phyloP scores from a whole-genome alignment of 1,284 basidiomycete genomes.

The Tremellales sp. region DNA sequence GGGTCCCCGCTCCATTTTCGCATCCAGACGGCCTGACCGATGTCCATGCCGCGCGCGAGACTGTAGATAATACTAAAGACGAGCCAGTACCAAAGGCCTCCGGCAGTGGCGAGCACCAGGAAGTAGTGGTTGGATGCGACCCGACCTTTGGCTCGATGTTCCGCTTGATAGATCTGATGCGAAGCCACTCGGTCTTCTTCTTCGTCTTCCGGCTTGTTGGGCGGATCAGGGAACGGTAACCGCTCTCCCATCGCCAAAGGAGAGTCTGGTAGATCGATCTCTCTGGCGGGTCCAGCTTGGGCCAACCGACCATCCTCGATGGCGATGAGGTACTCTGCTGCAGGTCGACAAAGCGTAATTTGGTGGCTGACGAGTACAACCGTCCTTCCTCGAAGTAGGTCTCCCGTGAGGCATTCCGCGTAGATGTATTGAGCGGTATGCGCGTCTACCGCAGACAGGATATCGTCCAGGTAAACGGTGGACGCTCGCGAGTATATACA shows the following conservation, averaged over 20 bases:
- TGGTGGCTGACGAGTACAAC: slow-evolving; percentile 75
- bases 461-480: slow-evolving; percentile 55
- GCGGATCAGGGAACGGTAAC: too few relatives aligned
- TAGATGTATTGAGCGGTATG: slow-evolving; percentile 45
- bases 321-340: slow-evolving; percentile 52
- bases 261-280: slow-evolving; percentile 1
- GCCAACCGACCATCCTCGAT: slow-evolving; percentile 55
- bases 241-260: too few relatives aligned
- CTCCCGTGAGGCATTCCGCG: slow-evolving; percentile 44
- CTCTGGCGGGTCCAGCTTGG: slow-evolving; percentile 27
- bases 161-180: slow-evolving; percentile 66
- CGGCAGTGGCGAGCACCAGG: slow-evolving; percentile 39
- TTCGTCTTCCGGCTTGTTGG: not conserved
- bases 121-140: slow-evolving; percentile 36
- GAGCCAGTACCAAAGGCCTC: slow-evolving; percentile 47
- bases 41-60: slow-evolving; percentile 21
- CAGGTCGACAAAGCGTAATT: slow-evolving; percentile 52
- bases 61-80: slow-evolving; percentile 29
- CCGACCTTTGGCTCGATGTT: slow-evolving; percentile 59
- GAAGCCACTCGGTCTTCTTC: slow-evolving; percentile 34
- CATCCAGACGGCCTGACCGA: slow-evolving; percentile 26
- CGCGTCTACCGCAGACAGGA: slow-evolving; percentile 47
- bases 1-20: slow-evolving; percentile 40
- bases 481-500: slow-evolving; percentile 72
- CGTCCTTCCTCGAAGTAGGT: slow-evolving; percentile 60